These are phyloP conservation scores for Mucor circinelloides DNA, from an alignment of 371 early-diverging fungal genomes.

Conservation along the genomic window DNA sequence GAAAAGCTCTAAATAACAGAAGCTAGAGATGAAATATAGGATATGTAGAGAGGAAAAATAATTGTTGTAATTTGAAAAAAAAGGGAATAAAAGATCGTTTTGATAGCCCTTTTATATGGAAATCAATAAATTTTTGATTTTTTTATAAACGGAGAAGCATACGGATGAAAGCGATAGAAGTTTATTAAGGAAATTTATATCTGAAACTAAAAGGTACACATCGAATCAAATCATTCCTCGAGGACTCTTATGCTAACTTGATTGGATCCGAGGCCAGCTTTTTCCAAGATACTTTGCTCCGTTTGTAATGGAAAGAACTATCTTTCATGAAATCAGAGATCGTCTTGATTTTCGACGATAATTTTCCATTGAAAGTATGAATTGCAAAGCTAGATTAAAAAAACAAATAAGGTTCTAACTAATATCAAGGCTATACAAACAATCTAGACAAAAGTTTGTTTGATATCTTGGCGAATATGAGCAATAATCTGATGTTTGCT, in stretches of 20 bases:
- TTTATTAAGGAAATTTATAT: not conserved
- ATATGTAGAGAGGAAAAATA: not conserved
- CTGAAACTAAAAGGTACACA: not conserved
- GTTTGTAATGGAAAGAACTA: not conserved
- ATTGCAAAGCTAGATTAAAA: not conserved
- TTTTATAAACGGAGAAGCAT: not conserved
- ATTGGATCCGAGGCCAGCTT: not conserved
- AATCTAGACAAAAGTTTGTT: not conserved
- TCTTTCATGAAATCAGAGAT: not conserved
- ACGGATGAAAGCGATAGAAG: not conserved
- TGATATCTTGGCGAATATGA: not conserved
- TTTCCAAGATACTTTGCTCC: not conserved
- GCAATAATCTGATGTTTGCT: not conserved
- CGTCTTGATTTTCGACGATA: not conserved
- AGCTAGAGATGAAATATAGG: not conserved
- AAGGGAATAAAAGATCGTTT: not conserved
- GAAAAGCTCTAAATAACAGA: not conserved
- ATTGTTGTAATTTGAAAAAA: constrained; percentile 10
- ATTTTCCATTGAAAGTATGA: not conserved
- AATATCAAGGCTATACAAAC: not conserved
- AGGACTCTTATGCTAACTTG: not conserved
- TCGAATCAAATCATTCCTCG: not conserved
- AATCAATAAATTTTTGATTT: not conserved
- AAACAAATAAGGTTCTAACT: not conserved
- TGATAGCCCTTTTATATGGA: not conserved